phyloP scores from a whole-genome alignment of 2,329 filamentous ascomycete genomes.

The Sporothrix schenckii region DNA sequence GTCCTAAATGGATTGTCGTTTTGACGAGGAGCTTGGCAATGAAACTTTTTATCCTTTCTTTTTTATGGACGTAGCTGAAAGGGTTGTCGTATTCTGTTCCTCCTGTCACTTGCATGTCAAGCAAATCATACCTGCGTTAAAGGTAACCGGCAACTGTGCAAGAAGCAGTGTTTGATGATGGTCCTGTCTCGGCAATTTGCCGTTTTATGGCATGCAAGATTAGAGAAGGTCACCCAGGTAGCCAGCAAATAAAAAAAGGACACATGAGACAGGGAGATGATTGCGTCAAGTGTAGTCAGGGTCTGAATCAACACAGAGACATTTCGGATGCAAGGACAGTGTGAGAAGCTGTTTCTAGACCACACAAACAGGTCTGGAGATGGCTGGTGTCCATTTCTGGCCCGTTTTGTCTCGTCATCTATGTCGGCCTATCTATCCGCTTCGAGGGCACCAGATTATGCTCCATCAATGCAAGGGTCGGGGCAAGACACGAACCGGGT shows the following conservation, averaged over 20 bases:
- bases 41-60: not conserved
- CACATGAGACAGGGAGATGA: not conserved
- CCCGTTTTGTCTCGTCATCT: not conserved
- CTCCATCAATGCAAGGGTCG: slow-evolving; percentile 17
- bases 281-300: not conserved
- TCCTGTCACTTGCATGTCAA: not conserved
- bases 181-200: slow-evolving; percentile 15
- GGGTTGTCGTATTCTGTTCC: not conserved
- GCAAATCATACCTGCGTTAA: not conserved
- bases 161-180: not conserved
- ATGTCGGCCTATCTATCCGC: not conserved
- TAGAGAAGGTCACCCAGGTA: not conserved
- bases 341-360: not conserved
- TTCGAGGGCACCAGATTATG: slow-evolving; percentile 13
- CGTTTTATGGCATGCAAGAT: slow-evolving; percentile 3
- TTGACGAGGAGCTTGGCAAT: not conserved
- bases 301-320: not conserved
- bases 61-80: not conserved
- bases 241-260: not conserved
- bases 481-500: slow-evolving; percentile 1
- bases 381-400: not conserved
- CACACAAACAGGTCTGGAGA: not conserved
- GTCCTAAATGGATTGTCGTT: not conserved
- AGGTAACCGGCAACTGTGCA: not conserved
- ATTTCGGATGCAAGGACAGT: not conserved